These are phyloP conservation scores for Linnemannia elongata DNA, from an alignment of 192 early-diverging fungal species.

Conservation along the genomic window DNA sequence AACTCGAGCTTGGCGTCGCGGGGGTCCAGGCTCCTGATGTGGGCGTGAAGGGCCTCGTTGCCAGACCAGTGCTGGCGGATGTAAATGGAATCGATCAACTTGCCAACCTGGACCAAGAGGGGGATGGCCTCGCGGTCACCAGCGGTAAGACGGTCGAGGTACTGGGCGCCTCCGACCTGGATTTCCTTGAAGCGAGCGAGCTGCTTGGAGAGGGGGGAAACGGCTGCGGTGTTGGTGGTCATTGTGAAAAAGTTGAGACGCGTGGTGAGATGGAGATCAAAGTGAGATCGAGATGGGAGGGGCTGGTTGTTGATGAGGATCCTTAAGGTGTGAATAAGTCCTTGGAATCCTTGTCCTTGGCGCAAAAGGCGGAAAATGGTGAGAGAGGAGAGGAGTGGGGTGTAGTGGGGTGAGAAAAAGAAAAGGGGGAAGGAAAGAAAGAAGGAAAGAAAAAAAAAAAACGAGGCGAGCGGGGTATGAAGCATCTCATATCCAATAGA, in stretches of 20 bases:
- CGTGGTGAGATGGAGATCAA: background rate
- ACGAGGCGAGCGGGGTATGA: background rate
- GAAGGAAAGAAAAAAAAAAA: background rate
- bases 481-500: background rate
- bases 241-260: background rate
- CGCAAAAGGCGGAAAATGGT: background rate
- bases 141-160: conserved; percentile 68
- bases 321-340: background rate
- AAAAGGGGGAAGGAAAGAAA: background rate
- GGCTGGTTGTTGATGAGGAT: background rate
- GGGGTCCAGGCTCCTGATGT: conserved; percentile 53
- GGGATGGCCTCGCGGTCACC: conserved; percentile 74
- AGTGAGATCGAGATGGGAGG: background rate
- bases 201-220: conserved; percentile 42
- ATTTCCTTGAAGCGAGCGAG: conserved; percentile 56
- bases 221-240: conserved; percentile 14
- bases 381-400: background rate
- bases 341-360: background rate
- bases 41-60: conserved; percentile 64
- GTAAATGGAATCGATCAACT: conserved; percentile 72
- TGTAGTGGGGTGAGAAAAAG: background rate
- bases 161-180: conserved; percentile 48
- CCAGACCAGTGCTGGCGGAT: conserved; percentile 77
- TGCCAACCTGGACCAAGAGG: conserved; percentile 71
- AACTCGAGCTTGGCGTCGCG: conserved; percentile 56